Percentiles rank a stretch among this genome's conserved stretches.
These are phyloP conservation scores for Cercophora scortea DNA, from an alignment of 495 filamentous ascomycete genomes.

Conservation along the genomic window DNA sequence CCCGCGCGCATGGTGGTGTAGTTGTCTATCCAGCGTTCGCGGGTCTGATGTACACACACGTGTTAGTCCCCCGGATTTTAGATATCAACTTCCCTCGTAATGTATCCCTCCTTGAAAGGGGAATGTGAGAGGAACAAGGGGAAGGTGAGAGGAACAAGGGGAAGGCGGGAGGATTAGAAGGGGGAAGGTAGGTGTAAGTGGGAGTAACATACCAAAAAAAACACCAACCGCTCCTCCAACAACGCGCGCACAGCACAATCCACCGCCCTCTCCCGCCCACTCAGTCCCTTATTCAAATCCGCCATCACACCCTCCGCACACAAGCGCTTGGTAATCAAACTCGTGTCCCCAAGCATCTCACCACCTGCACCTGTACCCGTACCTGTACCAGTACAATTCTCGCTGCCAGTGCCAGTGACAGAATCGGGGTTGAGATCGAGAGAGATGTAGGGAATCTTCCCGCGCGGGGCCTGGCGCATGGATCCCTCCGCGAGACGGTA, in stretches of 20 bases:
- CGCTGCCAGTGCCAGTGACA: too few species aligned
- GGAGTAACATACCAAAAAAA: slow-evolving; percentile 32
- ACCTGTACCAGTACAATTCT: too few species aligned
- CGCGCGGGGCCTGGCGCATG: slow-evolving; percentile 34
- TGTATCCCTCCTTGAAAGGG: background rate
- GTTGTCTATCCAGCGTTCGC: slow-evolving; percentile 51
- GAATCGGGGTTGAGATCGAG: slow-evolving; percentile 5
- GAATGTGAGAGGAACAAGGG: too few species aligned
- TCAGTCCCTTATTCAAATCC: slow-evolving; percentile 40
- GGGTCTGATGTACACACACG: slow-evolving; percentile 14
- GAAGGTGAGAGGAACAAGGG: too few species aligned
- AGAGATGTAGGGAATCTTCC: slow-evolving; percentile 54
- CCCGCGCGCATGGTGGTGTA: slow-evolving; percentile 54
- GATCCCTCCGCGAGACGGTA: slow-evolving; percentile 43
- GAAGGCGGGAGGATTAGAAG: too few species aligned
- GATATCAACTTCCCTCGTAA: background rate
- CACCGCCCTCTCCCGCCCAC: slow-evolving; percentile 26
- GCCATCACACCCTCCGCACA: slow-evolving; percentile 30
- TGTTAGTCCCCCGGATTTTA: too few species aligned
- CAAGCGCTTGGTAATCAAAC: slow-evolving; percentile 43
- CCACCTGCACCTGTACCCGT: slow-evolving; percentile 5
- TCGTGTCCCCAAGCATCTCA: slow-evolving; percentile 36
- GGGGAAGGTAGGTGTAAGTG: too few species aligned
- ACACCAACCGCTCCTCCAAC: slow-evolving; percentile 55
- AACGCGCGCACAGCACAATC: slow-evolving; percentile 47